Evolutionary conservation across 2,329 filamentous ascomycete genomes (phyloP).

Genomic region (Ophiostoma piceae): DNA sequence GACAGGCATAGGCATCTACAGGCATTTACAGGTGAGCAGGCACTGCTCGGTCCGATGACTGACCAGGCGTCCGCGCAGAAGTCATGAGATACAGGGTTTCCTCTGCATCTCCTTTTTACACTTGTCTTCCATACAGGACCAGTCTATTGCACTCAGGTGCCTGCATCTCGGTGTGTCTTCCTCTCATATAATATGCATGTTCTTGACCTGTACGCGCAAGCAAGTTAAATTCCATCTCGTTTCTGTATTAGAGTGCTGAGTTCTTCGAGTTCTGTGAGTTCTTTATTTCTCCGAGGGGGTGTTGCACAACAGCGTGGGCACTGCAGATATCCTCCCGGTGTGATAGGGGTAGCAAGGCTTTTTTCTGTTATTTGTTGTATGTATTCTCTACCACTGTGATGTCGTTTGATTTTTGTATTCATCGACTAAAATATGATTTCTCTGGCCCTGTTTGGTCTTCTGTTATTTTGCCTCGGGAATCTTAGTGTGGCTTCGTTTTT

Average conservation of each 20-base stretch:
- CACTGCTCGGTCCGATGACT: background rate
- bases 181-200: background rate
- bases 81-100: background rate
- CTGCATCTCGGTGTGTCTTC: background rate
- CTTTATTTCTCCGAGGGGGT: slow-evolving; percentile 22
- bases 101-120: slow-evolving; percentile 31
- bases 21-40: background rate
- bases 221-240: too few relatives aligned
- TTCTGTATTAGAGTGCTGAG: background rate
- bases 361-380: background rate
- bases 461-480: too few relatives aligned
- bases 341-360: background rate
- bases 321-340: background rate
- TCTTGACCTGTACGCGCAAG: background rate
- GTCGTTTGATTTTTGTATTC: background rate
- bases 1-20: background rate
- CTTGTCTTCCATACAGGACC: background rate
- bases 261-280: too few relatives aligned
- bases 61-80: background rate
- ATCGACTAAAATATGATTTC: background rate
- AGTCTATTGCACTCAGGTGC: background rate
- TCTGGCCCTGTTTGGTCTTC: background rate
- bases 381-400: background rate
- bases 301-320: background rate
- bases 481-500: background rate